Evolutionary conservation across 2,329 filamentous ascomycete genomes (phyloP).

Genomic region (Colletotrichum tropicicola): DNA sequence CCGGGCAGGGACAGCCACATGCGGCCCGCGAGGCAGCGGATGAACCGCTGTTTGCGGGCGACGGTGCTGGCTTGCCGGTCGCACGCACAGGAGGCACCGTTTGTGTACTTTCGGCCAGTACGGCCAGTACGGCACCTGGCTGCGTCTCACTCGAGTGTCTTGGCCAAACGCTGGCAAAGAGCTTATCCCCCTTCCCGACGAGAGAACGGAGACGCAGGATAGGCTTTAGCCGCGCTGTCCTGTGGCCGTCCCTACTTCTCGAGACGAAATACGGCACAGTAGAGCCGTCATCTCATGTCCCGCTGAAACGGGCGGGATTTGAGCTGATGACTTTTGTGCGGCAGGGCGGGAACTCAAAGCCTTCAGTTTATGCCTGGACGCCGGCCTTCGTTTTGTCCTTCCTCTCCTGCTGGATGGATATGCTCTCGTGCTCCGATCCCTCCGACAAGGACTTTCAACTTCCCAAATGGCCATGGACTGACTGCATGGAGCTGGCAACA

Average conservation of each 20-base stretch:
- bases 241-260: conserved; percentile 5
- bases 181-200: no score
- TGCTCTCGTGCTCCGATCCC: no score
- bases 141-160: neutral
- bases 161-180: neutral
- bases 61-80: neutral
- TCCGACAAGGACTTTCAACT: no score
- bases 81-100: neutral
- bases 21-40: neutral
- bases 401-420: no score
- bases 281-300: conserved; percentile 20
- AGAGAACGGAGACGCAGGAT: no score
- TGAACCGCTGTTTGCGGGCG: conserved; percentile 12
- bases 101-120: neutral
- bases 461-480: no score
- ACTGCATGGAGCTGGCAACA: no score
- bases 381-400: no score
- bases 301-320: conserved; percentile 21
- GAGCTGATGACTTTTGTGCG: conserved; percentile 6
- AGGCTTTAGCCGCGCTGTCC: conserved; percentile 8
- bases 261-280: conserved; percentile 5
- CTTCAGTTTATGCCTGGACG: no score
- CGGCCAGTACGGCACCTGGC: neutral
- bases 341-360: conserved; percentile 14
- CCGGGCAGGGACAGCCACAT: neutral